phyloP scores from a whole-genome alignment of 1,284 basidiomycete genomes.

The Rhodotorula glutinis region DNA sequence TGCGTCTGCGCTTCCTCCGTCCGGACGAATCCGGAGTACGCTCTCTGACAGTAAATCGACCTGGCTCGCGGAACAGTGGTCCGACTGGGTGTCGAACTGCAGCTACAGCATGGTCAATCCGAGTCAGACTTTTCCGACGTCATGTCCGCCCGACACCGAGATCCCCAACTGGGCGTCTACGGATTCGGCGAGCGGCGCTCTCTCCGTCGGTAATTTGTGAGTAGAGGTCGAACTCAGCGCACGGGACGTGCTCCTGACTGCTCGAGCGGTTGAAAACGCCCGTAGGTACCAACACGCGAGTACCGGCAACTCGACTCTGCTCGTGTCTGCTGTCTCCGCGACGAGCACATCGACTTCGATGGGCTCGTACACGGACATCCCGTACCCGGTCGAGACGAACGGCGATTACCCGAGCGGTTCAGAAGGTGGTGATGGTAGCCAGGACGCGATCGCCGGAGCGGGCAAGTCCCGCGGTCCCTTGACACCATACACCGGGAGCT shows the following conservation, averaged over 20 bases:
- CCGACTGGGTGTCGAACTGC: conserved; percentile 31
- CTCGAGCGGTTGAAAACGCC: too few relatives aligned
- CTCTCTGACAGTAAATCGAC: neutral
- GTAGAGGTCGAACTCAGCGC: neutral
- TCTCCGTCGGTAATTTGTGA: conserved; percentile 16
- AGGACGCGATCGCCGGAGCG: neutral
- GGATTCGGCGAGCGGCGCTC: conserved; percentile 13
- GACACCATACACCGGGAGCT: too few relatives aligned
- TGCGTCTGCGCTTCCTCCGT: neutral
- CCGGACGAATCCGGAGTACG: neutral
- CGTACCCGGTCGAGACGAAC: neutral
- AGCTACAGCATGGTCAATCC: conserved; percentile 20
- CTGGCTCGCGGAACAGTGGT: conserved; percentile 10
- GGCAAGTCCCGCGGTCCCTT: neutral
- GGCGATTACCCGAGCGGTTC: neutral
- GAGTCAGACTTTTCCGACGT: conserved; percentile 21
- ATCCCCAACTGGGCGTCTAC: conserved; percentile 27
- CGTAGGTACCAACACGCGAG: neutral
- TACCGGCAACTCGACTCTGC: neutral
- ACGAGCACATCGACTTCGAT: neutral
- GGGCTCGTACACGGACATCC: neutral
- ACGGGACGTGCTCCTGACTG: neutral
- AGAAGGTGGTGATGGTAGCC: neutral
- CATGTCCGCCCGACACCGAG: conserved; percentile 2
- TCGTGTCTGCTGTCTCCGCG: neutral